Evolutionary conservation across 1,139 yeast genomes (phyloP).

Genomic region (Pichia sp.): DNA sequence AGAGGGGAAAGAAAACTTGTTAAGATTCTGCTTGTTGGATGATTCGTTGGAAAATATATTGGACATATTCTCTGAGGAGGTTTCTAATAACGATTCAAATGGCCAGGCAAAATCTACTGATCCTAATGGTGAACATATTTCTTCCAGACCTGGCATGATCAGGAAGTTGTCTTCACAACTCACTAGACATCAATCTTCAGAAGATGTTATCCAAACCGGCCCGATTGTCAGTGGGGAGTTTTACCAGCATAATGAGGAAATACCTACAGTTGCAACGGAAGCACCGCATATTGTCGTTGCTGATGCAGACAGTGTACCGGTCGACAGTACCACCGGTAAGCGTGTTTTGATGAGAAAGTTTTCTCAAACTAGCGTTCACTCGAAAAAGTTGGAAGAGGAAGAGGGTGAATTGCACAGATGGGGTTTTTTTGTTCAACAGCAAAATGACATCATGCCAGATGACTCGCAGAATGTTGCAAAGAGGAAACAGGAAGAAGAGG

Average conservation of each 20-base stretch:
- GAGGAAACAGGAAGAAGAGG: constrained; percentile 11
- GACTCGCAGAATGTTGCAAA: constrained; percentile 20
- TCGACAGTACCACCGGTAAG: constrained; percentile 67
- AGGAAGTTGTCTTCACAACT: constrained; percentile 28
- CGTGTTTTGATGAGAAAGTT: constrained; percentile 62
- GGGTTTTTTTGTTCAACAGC: constrained; percentile 71
- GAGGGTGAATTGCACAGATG: constrained; percentile 89
- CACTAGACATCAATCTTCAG: constrained; percentile 46
- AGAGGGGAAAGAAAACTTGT: constrained; percentile 69
- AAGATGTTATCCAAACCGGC: constrained; percentile 50
- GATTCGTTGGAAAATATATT: constrained; percentile 66
- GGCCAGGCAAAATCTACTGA: neutral
- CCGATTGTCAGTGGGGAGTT: constrained; percentile 50
- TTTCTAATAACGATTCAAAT: neutral
- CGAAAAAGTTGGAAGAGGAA: constrained; percentile 77
- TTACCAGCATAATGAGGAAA: constrained; percentile 17
- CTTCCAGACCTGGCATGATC: constrained; percentile 24
- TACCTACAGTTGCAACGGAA: constrained; percentile 13
- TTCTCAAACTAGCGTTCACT: constrained; percentile 63
- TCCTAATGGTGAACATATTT: neutral
- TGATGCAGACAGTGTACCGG: constrained; percentile 53
- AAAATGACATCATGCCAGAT: constrained; percentile 41
- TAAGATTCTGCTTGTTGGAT: constrained; percentile 64
- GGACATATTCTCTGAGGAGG: constrained; percentile 48
- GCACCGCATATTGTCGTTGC: constrained; percentile 69